Evolutionary conservation across 768 basidiomycete genomes (phyloP), one percentile per base, ranked within the genome.

Genomic region (Pleurotus ostreatus): DNA sequence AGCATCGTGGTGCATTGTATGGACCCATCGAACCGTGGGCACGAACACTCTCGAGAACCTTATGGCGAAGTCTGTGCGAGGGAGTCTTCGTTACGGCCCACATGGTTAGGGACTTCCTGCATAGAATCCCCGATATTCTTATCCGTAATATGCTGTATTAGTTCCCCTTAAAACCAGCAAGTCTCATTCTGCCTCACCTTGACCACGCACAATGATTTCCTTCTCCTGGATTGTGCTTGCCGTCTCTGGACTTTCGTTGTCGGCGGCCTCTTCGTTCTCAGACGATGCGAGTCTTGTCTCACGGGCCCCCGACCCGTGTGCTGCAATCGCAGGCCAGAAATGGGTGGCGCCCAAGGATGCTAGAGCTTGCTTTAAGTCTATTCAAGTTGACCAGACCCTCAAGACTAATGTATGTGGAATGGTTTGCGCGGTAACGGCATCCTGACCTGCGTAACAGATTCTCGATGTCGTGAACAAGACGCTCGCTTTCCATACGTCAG

Each of bases 381-480:
- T 80, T 63, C 70, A 75, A 20, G 72, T 84, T 12, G 71, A 82
- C 60, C 64, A 71, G 11, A 66, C 63, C 0, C 66, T 79, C 56
- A 82, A 80, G 63, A 66, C 72, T 37, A 85, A 84, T 62, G 83
- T 84, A 60, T 45, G 77, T 56, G n/a, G 20, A 5, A 4, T 23
- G 18, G 48, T 13, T 18, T 34, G 11, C 18, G 46, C 46, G 12
- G 11, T 11, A 37, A 18, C 16, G 11, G 16, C 41, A 4, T 54
- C n/a, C 41, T 44, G 12, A 44, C 41, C n/a, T 25, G n/a, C 20
- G 7, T 22, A 39, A 16, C 57, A 84, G 83, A 76, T 81, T 48
- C 70, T 85, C 37, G 78, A 85, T 57, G 80, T 82, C 9, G 71
- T 83, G 46, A 83, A 74, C 62, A 83, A 80, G 64, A 80, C 80